Evolutionary conservation across 2,329 filamentous ascomycete genomes (phyloP), one percentile per base, ranked within the genome.

Genomic region (Salinomyces thailandicus): DNA sequence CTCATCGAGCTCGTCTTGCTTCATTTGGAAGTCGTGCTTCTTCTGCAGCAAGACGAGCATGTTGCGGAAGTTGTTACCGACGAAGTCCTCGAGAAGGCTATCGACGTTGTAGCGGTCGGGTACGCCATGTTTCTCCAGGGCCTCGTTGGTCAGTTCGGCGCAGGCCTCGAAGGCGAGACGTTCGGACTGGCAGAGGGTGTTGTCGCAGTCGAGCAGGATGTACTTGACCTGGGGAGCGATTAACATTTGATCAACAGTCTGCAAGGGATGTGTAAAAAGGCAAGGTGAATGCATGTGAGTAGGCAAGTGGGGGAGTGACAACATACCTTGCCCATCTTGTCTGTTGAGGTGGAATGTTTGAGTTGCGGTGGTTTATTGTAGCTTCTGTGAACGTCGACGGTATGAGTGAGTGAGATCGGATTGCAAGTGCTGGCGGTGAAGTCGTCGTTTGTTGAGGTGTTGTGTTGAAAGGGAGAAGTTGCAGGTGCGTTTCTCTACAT

Each of bases 61-160:
- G 63, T 85, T 84, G 50, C 85, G 84, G 73, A 93, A 94, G 73
- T 93, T 93, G 61, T 91, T 81, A 52, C 87, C 86, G 51, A 94
- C 85, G 54, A 93, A 94, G 65, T 93, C 83, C 50, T 71, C 68
- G 64, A 93, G 83, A 46, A 94, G 78, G 42, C 77, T 71, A 32
- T 79, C 74, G 54, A 81, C 81, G 3, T 82, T 86, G 69, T 93
- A 94, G 57, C 73, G 75, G 50, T 75, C 69, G 17, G 69, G 55
- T 52, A 85, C 68, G 51, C 70, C 66, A 55, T 80, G 72, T 54
- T 73, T 72, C 51, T 72, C 69, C 59, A 89, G 77, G 60, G 93
- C 84, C 62, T 85, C 71, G 66, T 94, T 94, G 69, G 85, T 81
- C 47, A 94, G 77, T 42, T 84, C 81, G 54, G 86, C 84, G 63